These are phyloP conservation scores for Domatiomyces globalis DNA, from an alignment of 2,329 filamentous ascomycete genomes.

Conservation along the genomic window DNA sequence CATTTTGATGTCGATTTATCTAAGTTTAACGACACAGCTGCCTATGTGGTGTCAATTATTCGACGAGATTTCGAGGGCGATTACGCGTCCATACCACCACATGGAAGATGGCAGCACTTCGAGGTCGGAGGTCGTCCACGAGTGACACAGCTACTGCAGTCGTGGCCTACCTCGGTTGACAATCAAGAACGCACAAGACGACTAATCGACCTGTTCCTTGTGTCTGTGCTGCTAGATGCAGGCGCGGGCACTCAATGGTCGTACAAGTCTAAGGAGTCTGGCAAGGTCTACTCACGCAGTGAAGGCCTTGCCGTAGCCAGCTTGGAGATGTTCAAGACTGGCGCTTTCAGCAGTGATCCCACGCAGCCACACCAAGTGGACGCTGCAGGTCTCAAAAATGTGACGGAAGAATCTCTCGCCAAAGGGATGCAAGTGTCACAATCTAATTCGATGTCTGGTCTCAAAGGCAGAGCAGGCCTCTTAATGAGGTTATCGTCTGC, in stretches of 20 bases:
- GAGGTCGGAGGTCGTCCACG: constrained; percentile 42
- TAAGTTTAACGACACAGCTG: constrained; percentile 71
- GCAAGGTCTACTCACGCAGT: constrained; percentile 65
- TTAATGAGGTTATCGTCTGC: constrained; percentile 63
- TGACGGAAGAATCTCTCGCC: constrained; percentile 62
- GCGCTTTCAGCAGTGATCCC: constrained; percentile 54
- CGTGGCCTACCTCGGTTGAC: constrained; percentile 47
- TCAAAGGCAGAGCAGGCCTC: constrained; percentile 71
- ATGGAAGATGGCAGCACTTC: constrained; percentile 54
- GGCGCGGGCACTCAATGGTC: constrained; percentile 83
- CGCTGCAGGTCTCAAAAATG: constrained; percentile 57
- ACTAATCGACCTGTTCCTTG: constrained; percentile 47
- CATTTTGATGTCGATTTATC: constrained; percentile 81
- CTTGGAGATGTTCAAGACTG: constrained; percentile 86
- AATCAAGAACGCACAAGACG: constrained; percentile 43
- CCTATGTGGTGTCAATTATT: constrained; percentile 83
- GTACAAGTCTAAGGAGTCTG: constrained; percentile 83
- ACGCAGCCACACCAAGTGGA: constrained; percentile 81
- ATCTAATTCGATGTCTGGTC: constrained; percentile 65
- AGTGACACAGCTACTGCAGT: constrained; percentile 31
- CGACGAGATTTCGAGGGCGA: constrained; percentile 64
- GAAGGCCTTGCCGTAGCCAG: constrained; percentile 71
- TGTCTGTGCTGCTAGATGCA: constrained; percentile 48
- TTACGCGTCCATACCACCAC: constrained; percentile 63
- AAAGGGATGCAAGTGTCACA: constrained; percentile 73